Conservation (phyloP, 495 filamentous ascomycete genomes). For the Apodospora peruviana region DNA sequence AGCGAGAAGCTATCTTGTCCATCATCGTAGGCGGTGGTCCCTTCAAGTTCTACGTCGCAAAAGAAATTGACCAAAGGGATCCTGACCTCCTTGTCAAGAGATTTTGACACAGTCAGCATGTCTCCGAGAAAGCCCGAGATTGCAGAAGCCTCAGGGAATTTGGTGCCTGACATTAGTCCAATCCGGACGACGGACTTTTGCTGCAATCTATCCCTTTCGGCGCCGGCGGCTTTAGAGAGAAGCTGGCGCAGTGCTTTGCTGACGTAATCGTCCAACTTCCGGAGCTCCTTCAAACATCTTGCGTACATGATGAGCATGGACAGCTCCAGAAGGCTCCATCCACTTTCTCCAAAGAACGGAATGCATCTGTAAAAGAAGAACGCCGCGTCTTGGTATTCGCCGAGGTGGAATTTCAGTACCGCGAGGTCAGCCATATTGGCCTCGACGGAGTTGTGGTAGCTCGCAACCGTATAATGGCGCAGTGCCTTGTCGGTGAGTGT, state of each 20-base stretch:
- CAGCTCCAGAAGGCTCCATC: slow-evolving; percentile 75
- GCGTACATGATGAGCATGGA: slow-evolving; percentile 83
- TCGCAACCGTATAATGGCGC: slow-evolving; percentile 71
- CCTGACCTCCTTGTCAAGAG: slow-evolving; percentile 57
- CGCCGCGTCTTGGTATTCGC: slow-evolving; percentile 68
- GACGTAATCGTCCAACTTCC: slow-evolving; percentile 74
- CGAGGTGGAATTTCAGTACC: slow-evolving; percentile 67
- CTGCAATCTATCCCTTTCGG: slow-evolving; percentile 43
- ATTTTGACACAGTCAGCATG: slow-evolving; percentile 56
- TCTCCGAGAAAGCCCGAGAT: slow-evolving; percentile 59
- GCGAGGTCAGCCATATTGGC: slow-evolving; percentile 80
- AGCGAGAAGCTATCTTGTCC: slow-evolving; percentile 76
- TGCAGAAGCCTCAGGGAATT: slow-evolving; percentile 50
- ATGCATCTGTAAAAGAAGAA: slow-evolving; percentile 76
- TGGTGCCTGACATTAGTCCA: slow-evolving; percentile 4
- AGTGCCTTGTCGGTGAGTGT: slow-evolving; percentile 64
- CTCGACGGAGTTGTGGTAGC: slow-evolving; percentile 68
- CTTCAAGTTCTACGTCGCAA: slow-evolving; percentile 60
- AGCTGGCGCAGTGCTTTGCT: slow-evolving; percentile 66
- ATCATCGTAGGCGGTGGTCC: slow-evolving; percentile 61
- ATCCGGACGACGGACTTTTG: slow-evolving; percentile 31
- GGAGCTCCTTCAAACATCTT: slow-evolving; percentile 71
- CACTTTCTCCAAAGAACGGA: slow-evolving; percentile 72
- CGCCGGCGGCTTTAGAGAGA: slow-evolving; percentile 64
- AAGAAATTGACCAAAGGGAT: slow-evolving; percentile 72